These are phyloP conservation scores for Antrodiella citrinella DNA, from an alignment of 768 basidiomycete species.

Conservation along the genomic window DNA sequence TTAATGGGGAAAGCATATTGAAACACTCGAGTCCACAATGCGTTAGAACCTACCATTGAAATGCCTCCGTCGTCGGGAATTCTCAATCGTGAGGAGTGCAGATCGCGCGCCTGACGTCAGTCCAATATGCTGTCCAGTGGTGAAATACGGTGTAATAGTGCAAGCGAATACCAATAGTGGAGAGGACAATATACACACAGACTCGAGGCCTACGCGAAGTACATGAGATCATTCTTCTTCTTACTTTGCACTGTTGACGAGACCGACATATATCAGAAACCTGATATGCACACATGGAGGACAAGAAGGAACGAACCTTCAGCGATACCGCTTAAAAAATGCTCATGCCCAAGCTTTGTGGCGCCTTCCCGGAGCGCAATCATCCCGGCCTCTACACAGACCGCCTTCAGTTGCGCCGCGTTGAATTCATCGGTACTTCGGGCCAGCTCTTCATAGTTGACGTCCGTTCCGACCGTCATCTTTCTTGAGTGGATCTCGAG, in stretches of 20 bases:
- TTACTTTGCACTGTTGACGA: slow-evolving; percentile 81
- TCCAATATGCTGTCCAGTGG: background rate
- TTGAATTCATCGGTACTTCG: slow-evolving; percentile 98
- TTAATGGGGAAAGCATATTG: too few relatives aligned
- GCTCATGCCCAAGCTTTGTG: slow-evolving; percentile 82
- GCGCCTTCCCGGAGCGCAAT: slow-evolving; percentile 93
- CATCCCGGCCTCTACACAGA: slow-evolving; percentile 99
- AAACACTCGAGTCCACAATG: too few relatives aligned
- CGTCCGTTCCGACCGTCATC: slow-evolving; percentile 80
- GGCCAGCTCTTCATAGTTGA: slow-evolving; percentile 96
- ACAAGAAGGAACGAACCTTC: slow-evolving; percentile 48
- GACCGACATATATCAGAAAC: slow-evolving; percentile 17
- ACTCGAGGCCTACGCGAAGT: slow-evolving; percentile 59
- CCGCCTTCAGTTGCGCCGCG: slow-evolving; percentile 93
- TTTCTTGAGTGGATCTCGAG: slow-evolving; percentile 96
- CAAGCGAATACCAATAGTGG: background rate
- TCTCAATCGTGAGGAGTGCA: slow-evolving; percentile 1
- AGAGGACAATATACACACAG: background rate
- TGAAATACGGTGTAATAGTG: background rate
- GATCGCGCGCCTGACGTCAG: background rate
- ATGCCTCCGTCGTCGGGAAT: slow-evolving; percentile 2
- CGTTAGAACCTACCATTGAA: too few relatives aligned
- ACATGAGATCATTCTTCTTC: slow-evolving; percentile 98
- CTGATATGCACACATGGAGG: slow-evolving; percentile 2
- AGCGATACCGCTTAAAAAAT: slow-evolving; percentile 89